These are phyloP conservation scores for Sugiyamaella novakii DNA, from an alignment of 1,139 yeast species.

Conservation along the genomic window DNA sequence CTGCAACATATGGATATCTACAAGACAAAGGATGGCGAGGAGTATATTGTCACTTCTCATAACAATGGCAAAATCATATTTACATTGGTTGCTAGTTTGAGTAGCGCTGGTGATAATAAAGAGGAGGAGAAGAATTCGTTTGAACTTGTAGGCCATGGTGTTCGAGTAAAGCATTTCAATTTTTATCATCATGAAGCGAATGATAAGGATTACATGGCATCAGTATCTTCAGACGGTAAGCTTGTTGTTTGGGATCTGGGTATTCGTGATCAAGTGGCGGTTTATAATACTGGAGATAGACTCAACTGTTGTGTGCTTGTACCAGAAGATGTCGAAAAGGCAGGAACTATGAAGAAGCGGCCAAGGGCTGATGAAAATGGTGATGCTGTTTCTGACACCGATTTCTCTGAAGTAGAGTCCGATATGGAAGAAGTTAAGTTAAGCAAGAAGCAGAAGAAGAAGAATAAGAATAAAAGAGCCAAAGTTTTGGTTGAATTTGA, in stretches of 20 bases:
- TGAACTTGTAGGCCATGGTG: conserved; percentile 74
- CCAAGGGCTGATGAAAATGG: conserved; percentile 45
- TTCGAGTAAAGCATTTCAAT: conserved; percentile 77
- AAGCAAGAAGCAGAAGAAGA: conserved; percentile 50
- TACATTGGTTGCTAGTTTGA: conserved; percentile 43
- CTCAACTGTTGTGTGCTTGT: conserved; percentile 82
- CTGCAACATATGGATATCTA: conserved; percentile 59
- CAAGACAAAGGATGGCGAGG: conserved; percentile 37
- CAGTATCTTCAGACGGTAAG: conserved; percentile 91
- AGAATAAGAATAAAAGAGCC: conserved; percentile 47
- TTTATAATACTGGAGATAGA: conserved; percentile 90
- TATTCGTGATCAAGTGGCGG: conserved; percentile 79
- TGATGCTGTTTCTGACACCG: conserved; percentile 59
- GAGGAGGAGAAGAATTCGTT: conserved; percentile 42
- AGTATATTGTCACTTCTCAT: conserved; percentile 68
- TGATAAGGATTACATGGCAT: conserved; percentile 53
- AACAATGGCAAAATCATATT: conserved; percentile 74
- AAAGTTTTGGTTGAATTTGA: conserved; percentile 31
- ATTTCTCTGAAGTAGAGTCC: conserved; percentile 49
- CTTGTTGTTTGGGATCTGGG: conserved; percentile 85
- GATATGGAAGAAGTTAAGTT: conserved; percentile 42
- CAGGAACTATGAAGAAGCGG: conserved; percentile 24
- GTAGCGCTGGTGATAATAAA: conserved; percentile 42
- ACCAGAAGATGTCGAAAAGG: conserved; percentile 74
- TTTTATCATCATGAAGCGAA: conserved; percentile 51